Conservation (phyloP, 2,329 filamentous ascomycete genomes). For the Fusarium avenaceum region DNA sequence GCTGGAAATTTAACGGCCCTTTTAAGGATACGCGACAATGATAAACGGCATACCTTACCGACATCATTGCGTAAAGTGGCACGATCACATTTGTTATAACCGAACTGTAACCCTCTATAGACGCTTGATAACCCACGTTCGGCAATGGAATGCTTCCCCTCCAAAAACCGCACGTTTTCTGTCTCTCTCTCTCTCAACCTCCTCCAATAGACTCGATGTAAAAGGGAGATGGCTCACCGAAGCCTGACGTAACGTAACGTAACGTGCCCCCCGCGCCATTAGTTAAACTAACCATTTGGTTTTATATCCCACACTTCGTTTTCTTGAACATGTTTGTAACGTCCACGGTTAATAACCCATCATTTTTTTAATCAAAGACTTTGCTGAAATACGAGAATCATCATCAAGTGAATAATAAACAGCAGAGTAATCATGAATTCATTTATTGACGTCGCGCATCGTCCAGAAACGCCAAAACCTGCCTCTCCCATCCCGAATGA, state of each 20-base stretch:
- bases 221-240: conserved; percentile 20
- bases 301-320: conserved; percentile 26
- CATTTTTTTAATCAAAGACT: not conserved
- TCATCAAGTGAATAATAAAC: not conserved
- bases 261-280: conserved; percentile 28
- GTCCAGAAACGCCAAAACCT: conserved; percentile 52
- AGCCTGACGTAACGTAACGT: conserved; percentile 40
- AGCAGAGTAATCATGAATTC: conserved; percentile 19
- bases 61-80: conserved; percentile 17
- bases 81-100: conserved; percentile 36
- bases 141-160: not conserved
- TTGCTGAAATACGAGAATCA: not conserved
- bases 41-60: not conserved
- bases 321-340: not conserved
- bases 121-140: conserved; percentile 2
- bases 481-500: conserved; percentile 51
- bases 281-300: conserved; percentile 13
- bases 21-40: conserved; percentile 1
- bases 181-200: conserved; percentile 16
- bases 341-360: conserved; percentile 3
- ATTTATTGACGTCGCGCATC: conserved; percentile 37
- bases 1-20: conserved; percentile 12
- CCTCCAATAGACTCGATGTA: conserved; percentile 23
- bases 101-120: conserved; percentile 13
- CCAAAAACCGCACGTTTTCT: not conserved